Evolutionary conservation across 768 basidiomycete genomes (phyloP), one percentile per base, ranked within the genome.

Genomic region (Pilatotrama ljubarskyi): DNA sequence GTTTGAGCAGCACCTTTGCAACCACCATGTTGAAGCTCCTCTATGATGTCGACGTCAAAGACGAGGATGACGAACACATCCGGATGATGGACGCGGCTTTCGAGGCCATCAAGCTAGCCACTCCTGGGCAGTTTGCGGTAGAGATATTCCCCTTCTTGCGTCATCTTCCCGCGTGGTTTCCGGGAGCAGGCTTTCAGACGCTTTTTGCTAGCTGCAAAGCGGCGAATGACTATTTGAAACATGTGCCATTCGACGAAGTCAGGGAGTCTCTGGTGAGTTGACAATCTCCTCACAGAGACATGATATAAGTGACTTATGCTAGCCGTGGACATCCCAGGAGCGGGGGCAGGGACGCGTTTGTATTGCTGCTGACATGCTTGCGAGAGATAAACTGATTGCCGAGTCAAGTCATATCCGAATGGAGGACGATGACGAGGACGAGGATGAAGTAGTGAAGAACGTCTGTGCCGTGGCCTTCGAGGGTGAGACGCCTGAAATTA

Each of bases 161-260:
- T 26, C 61, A 68, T 38, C 32, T 69, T 3, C 69, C 69, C 0
- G 4, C n/a, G n/a, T 70, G 69, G 69, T 52, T 69, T 35, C 69
- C 69, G 2, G 69, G 69, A 5, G 68, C 68, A 10, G 56, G 55
- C 1, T 70, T 68, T 60, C 61, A 68, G 43, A 53, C 35, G n/a
- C 5, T 47, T 15, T 44, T 50, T 11, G 51, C 37, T 1, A 43
- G 35, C 11, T 53, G 36, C 20, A 43, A 36, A 15, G 37, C 13
- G 25, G 25, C 38, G 8, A 41, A 25, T 29, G 20, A 40, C 17
- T 24, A 26, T 11, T 24, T 53, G 36, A 40, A 26, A 11, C 17
- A 44, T 25, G 52, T 20, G 18, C 42, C 32, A 8, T 24, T 50
- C 18, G 38, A 40, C 13, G 29, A 42, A 32, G 20, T 20, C 6